Conservation (phyloP, 2,329 filamentous ascomycete genomes). For the Nakataea oryzae region DNA sequence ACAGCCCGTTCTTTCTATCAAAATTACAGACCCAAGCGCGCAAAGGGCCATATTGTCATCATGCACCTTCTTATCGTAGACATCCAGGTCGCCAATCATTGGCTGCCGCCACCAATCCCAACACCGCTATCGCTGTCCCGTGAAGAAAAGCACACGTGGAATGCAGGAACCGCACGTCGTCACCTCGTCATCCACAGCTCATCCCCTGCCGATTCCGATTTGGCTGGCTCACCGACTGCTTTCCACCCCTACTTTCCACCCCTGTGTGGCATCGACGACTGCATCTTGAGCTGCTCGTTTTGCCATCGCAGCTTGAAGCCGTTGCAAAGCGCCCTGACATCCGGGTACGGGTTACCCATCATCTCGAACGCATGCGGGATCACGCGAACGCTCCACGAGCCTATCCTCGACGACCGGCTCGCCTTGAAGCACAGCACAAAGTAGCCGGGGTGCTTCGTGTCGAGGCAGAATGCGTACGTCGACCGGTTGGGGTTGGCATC, state of each 20-base stretch:
- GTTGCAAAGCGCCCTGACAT: constrained; percentile 92
- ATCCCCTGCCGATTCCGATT: no score
- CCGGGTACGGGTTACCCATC: constrained; percentile 78
- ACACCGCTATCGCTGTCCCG: no score
- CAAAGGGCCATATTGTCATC: neutral
- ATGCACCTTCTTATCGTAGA: neutral
- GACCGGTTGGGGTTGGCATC: constrained; percentile 91
- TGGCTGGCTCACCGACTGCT: neutral
- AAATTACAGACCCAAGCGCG: neutral
- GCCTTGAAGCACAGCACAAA: constrained; percentile 97
- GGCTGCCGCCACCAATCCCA: neutral
- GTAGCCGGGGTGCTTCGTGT: constrained; percentile 84
- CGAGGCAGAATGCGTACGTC: constrained; percentile 92
- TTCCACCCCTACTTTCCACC: neutral
- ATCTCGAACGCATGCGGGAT: constrained; percentile 91
- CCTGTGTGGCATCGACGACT: constrained; percentile 6
- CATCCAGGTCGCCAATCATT: neutral
- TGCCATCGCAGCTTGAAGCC: constrained; percentile 82
- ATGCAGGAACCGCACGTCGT: neutral
- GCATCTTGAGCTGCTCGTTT: constrained; percentile 55
- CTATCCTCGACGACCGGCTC: constrained; percentile 60
- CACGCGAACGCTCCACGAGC: constrained; percentile 77
- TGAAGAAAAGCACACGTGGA: no score
- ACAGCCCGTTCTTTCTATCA: neutral
- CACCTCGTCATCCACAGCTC: neutral